Conservation (phyloP, 768 basidiomycete species). For the Mycena alexandri region DNA sequence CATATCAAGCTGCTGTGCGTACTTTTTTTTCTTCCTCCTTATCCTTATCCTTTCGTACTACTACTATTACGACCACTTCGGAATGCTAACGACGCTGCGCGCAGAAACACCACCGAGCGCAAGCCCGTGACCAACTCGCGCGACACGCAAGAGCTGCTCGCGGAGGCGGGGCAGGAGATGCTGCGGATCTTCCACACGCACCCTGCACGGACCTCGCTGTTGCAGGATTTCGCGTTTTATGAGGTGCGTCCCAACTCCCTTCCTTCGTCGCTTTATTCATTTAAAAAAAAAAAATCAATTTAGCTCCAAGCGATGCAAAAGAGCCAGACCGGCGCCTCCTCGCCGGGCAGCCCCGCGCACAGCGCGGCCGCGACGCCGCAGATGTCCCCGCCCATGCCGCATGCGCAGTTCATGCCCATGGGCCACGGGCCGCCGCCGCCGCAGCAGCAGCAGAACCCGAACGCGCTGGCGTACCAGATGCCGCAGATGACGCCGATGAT, state of each 20-base stretch:
- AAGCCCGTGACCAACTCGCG: conserved; percentile 99
- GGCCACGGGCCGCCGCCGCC: conserved; percentile 50
- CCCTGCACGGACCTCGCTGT: conserved; percentile 90
- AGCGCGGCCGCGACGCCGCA: conserved; percentile 54
- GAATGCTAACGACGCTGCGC: background rate
- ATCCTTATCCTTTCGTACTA: background rate
- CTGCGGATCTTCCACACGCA: conserved; percentile 95
- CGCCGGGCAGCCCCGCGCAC: conserved; percentile 53
- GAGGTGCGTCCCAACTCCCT: conserved; percentile 64
- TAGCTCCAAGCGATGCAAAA: conserved; percentile 92
- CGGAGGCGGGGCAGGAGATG: conserved; percentile 97
- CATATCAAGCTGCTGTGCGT: conserved; percentile 72
- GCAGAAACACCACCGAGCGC: conserved; percentile 95
- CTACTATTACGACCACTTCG: no score
- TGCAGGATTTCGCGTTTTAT: conserved; percentile 95
- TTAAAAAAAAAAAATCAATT: no score
- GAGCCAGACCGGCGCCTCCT: conserved; percentile 52
- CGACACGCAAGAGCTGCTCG: conserved; percentile 96
- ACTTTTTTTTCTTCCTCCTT: background rate
- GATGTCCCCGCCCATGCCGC: conserved; percentile 53
- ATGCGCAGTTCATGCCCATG: conserved; percentile 55
- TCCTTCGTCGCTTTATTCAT: conserved; percentile 4
- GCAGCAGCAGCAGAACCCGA: conserved; percentile 47
- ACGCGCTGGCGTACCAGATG: conserved; percentile 68
- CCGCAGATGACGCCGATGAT: conserved; percentile 73